Conservation (phyloP, 1,139 yeast genomes). For the Suhomyces atakaporum region DNA sequence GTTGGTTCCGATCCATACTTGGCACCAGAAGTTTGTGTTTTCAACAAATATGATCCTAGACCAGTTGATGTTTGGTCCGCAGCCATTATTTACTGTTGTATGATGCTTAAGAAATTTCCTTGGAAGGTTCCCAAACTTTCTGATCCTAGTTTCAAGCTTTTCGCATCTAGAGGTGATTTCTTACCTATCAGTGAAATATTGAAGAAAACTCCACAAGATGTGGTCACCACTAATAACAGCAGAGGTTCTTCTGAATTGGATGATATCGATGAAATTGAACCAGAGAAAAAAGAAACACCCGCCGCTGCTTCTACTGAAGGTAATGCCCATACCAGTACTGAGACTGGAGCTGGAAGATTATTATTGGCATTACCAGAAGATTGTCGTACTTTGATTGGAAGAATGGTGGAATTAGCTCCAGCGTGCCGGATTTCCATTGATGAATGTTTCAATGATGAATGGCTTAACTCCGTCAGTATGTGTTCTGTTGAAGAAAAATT, state of each 20-base stretch:
- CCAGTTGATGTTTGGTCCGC: conserved; percentile 96
- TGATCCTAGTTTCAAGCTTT: conserved; percentile 78
- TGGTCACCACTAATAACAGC: conserved; percentile 8
- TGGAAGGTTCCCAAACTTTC: conserved; percentile 93
- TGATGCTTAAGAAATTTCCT: conserved; percentile 91
- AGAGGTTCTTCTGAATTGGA: conserved; percentile 22
- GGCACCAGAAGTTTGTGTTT: conserved; percentile 91
- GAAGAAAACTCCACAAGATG: conserved; percentile 40
- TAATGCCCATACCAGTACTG: conserved; percentile 53
- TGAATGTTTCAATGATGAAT: conserved; percentile 76
- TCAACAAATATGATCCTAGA: conserved; percentile 82
- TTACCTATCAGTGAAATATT: conserved; percentile 43
- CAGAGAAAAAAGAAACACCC: conserved; percentile 2
- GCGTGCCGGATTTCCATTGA: conserved; percentile 85
- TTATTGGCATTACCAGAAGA: conserved; percentile 70
- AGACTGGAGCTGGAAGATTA: conserved; percentile 70
- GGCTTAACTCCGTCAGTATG: conserved; percentile 69
- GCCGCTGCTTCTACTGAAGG: conserved; percentile 26
- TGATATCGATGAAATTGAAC: conserved; percentile 35
- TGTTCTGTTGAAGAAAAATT: conserved; percentile 57
- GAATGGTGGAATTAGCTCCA: conserved; percentile 81
- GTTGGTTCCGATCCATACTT: conserved; percentile 94
- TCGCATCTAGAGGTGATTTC: conserved; percentile 53
- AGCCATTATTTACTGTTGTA: conserved; percentile 91
- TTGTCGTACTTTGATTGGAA: conserved; percentile 62